phyloP scores from a whole-genome alignment of 192 early-diverging fungal species.

The Oehlia diaphana region DNA sequence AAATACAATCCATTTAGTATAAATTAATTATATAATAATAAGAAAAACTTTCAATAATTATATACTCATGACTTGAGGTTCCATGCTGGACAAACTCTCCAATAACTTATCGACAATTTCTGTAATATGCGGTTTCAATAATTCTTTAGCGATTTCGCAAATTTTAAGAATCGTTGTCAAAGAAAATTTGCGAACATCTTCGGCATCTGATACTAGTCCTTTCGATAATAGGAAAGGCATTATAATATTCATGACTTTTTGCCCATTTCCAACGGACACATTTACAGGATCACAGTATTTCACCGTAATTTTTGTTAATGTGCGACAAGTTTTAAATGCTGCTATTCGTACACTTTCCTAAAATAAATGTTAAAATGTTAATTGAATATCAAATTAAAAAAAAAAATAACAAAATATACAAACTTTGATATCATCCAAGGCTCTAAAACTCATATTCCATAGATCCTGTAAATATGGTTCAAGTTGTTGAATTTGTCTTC shows the following conservation, averaged over 20 bases:
- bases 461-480: conserved; percentile 75
- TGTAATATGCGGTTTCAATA: conserved; percentile 74
- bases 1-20: background rate
- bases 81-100: conserved; percentile 78
- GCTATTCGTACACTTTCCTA: conserved; percentile 79
- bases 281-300: conserved; percentile 78
- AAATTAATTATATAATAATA: background rate
- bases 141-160: conserved; percentile 69
- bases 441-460: conserved; percentile 90
- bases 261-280: conserved; percentile 59
- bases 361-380: background rate
- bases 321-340: conserved; percentile 77
- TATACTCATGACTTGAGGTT: conserved; percentile 65
- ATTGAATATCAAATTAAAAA: background rate
- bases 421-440: conserved; percentile 88
- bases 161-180: conserved; percentile 81
- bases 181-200: conserved; percentile 86
- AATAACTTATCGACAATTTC: conserved; percentile 76
- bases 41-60: background rate
- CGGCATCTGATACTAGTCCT: conserved; percentile 75
- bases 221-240: conserved; percentile 82
- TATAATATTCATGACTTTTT: conserved; percentile 76
- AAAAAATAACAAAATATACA: background rate
- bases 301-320: conserved; percentile 79
- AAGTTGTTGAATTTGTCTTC: conserved; percentile 65